Percentiles rank a stretch among this genome's conserved stretches.
Evolutionary conservation across 495 filamentous ascomycete genomes (phyloP).

Genomic region (Hypoxylon lenormandii): DNA sequence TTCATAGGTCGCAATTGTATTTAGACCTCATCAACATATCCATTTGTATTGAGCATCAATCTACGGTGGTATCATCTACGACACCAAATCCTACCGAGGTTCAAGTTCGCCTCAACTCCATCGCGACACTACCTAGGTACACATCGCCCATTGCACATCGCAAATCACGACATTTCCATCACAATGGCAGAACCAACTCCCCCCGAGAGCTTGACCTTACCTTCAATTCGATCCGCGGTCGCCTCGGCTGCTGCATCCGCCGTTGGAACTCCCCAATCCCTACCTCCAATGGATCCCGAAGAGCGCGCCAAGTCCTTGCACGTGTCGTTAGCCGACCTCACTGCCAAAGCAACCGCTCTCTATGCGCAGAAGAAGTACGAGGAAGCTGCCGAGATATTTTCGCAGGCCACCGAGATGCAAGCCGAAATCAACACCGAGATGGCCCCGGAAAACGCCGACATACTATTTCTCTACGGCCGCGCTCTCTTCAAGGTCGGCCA

Average conservation of each 20-base stretch:
- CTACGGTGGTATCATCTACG: conserved; percentile 3
- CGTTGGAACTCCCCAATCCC: conserved; percentile 45
- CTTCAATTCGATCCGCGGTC: conserved; percentile 44
- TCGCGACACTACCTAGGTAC: too few relatives aligned
- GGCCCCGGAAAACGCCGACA: conserved; percentile 85
- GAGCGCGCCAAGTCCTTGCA: conserved; percentile 60
- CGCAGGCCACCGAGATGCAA: conserved; percentile 88
- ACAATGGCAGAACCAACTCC: conserved; percentile 49
- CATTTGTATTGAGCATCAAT: neutral
- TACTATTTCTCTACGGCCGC: conserved; percentile 93
- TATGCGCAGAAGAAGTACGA: conserved; percentile 89
- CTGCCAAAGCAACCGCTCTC: conserved; percentile 65
- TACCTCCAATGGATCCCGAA: conserved; percentile 55
- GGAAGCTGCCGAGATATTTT: conserved; percentile 85
- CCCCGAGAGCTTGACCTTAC: conserved; percentile 42
- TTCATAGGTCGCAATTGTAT: conserved; percentile 1
- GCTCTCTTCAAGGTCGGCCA: conserved; percentile 92
- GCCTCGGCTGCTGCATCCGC: conserved; percentile 44
- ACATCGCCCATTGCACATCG: neutral
- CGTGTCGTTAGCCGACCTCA: conserved; percentile 69
- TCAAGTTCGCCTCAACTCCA: conserved; percentile 1
- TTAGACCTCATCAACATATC: neutral
- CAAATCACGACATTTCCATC: conserved; percentile 15
- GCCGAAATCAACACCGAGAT: conserved; percentile 92
- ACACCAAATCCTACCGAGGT: conserved; percentile 8